Evolutionary conservation across 2,329 filamentous ascomycete species (phyloP), one percentile per base, ranked within the genome.

Genomic region (Xylariales sp.): DNA sequence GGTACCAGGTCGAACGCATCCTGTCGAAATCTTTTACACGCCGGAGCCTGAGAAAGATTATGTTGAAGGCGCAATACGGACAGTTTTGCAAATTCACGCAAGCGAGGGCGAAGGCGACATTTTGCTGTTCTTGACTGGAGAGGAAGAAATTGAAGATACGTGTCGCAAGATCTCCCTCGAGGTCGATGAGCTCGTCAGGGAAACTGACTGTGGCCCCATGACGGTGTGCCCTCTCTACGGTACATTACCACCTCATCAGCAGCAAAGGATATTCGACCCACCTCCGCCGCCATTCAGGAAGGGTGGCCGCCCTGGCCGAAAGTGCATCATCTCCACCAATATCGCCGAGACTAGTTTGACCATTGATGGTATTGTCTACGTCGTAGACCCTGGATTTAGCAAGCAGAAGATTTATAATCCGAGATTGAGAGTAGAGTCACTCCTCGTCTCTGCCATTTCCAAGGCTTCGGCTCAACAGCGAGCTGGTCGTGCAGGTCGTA

Each of bases 321-420:
- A 99, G 81, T 91, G 90, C 78, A 97, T 99, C 74, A 87, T 99
- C 36, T 93, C 94, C 9, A 99, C 96, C 72, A 99, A 99, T 81
- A 99, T 99, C 80, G 96, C 96, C 52, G 96, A 99, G 83, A 99
- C 96, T 0, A 95, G 91, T 76, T 88, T 99, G 81, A 99, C 96
- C 54, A 99, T 99, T 69, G 96, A 99, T 78, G 96, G 96, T 78
- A 99, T 99, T 71, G 96, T 99, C 43, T 99, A 97, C 77, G 96
- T 99, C 41, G 95, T 99, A n/a, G 96, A 99, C 77, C 95, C 96
- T 1, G 96, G 96, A 43, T 99, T 99, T 84, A 97, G 94, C 83
- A 99, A 99, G 84, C 96, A 99, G 78, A 99, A 98, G 82, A 96
- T 98, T 70, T 99, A 98, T 85, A 98, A 99, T 80, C 95, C 96